Base-by-base conservation (phyloP, 331 rosid species). In the Saraca asoca region DNA sequence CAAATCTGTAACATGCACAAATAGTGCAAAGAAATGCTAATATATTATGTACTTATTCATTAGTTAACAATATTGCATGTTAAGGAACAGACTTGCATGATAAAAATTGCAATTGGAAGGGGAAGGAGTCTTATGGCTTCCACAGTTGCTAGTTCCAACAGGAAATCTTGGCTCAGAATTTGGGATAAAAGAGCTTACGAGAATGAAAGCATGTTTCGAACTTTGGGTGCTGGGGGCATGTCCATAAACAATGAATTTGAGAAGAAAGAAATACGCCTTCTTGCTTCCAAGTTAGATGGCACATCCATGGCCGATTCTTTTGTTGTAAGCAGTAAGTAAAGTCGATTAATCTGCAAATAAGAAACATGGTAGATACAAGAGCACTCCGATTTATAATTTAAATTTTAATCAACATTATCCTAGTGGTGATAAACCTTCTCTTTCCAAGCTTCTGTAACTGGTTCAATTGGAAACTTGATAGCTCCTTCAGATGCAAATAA, bases 221-320 rank as follows among this genome's bases (percentile, higher is more conserved):
- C 97, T 94, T 90, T 94, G 42, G 99, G 99, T 15, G 99, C 88
- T 42, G 82, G 31, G 58, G 95, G 99, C 99, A 94, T 94, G 53
- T 88, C 86, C 99, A 94, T 94, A 79, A 90, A 94, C 66, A 94
- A 63, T 16, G 99, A 94, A 86, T 94, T 94, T 48, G 97, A 90
- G 76, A 94, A 94, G 85, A 88, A 94, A 59, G 98, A 90, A 51
- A 94, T 94, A 0, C 98, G 89, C 78, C 98, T 75, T 76, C 99
- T 90, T 56, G 99, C 99, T 83, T 94, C 99, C 51, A 94, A 86
- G 81, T 94, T 94, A 73, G 97, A 88, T 0, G 99, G 99, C 11
- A 94, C 99, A 58, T 90, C 97, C 97, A 94, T 94, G 62, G 97
- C 99, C 75, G 99, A 94, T 76, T 94, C 99, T 80, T 94, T 94